A percentile compares a stretch with the other conserved stretches of the same genome.
phyloP scores from a whole-genome alignment of 352 stramenopile species.

The Globisporangium paddicum region DNA sequence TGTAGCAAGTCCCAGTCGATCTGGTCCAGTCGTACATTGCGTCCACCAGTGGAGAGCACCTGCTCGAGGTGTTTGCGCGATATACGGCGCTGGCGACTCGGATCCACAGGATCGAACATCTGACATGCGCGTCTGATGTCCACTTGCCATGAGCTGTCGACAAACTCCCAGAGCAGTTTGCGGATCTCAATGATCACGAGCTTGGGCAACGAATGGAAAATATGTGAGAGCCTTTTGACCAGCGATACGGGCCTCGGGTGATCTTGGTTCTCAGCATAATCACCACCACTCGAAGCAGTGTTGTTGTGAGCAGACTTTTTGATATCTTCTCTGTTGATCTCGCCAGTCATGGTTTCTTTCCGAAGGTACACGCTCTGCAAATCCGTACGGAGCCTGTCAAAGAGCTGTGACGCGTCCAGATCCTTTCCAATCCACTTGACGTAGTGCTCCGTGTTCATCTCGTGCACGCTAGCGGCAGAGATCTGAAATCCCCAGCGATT shows the following conservation, averaged over 20 bases:
- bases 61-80: slow-evolving; percentile 37
- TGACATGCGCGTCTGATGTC: slow-evolving; percentile 22
- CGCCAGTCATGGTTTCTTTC: slow-evolving; percentile 36
- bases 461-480: slow-evolving; percentile 30
- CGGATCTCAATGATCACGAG: slow-evolving; percentile 32
- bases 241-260: background rate
- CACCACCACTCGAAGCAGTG: background rate
- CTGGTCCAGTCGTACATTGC: slow-evolving; percentile 22
- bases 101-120: slow-evolving; percentile 27
- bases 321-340: slow-evolving; percentile 18
- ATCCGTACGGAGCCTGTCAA: slow-evolving; percentile 52
- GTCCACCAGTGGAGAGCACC: slow-evolving; percentile 23
- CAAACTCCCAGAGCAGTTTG: slow-evolving; percentile 48
- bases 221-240: background rate
- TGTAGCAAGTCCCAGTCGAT: slow-evolving; percentile 48
- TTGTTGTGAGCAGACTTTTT: background rate
- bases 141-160: slow-evolving; percentile 41
- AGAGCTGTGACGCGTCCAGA: slow-evolving; percentile 20
- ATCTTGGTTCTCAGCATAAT: background rate
- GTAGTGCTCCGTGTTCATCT: slow-evolving; percentile 53
- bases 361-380: slow-evolving; percentile 49
- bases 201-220: slow-evolving; percentile 10
- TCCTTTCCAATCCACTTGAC: slow-evolving; percentile 54
- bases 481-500: slow-evolving; percentile 52
- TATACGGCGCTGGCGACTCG: slow-evolving; percentile 19